phyloP scores from a whole-genome alignment of 2,329 filamentous ascomycete genomes.

The Trichophyton schoenleinii region DNA sequence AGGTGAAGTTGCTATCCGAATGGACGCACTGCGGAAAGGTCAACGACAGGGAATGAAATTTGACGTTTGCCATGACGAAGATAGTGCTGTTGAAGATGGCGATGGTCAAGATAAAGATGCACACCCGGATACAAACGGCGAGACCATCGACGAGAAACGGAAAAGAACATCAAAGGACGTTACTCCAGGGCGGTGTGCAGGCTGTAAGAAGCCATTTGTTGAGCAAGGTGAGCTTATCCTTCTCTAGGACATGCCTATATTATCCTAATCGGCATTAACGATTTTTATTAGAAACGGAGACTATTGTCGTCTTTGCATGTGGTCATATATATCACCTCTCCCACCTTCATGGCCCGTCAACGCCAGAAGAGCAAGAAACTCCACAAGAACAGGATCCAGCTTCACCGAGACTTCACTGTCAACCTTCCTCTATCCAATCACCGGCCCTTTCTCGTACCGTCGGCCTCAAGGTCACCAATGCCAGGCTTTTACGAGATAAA shows the following conservation, averaged over 20 bases:
- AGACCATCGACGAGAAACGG: neutral
- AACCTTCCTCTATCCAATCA: slow-evolving; percentile 6
- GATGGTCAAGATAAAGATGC: neutral
- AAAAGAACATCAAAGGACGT: neutral
- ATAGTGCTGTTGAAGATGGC: neutral
- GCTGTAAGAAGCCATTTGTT: slow-evolving; percentile 27
- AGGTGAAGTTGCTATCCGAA: slow-evolving; percentile 74
- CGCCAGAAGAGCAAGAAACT: slow-evolving; percentile 10
- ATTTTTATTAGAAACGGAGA: slow-evolving; percentile 36
- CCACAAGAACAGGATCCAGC: slow-evolving; percentile 15
- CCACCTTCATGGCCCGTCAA: slow-evolving; percentile 37
- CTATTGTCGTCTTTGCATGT: slow-evolving; percentile 54
- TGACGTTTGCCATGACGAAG: slow-evolving; percentile 44
- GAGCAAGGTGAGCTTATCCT: slow-evolving; percentile 24
- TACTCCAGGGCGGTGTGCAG: slow-evolving; percentile 24
- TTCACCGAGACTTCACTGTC: slow-evolving; percentile 13
- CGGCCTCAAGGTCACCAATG: slow-evolving; percentile 76
- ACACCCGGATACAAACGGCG: neutral
- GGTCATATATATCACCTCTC: slow-evolving; percentile 56
- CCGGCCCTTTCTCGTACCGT: slow-evolving; percentile 43
- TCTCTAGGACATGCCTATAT: too few relatives aligned
- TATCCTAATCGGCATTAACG: neutral
- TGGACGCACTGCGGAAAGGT: slow-evolving; percentile 65
- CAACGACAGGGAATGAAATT: slow-evolving; percentile 83
- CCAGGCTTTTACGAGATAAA: slow-evolving; percentile 60